A percentile compares a stretch with the other conserved stretches of the same genome.
Conservation (phyloP, 1,139 yeast species). For the Lodderomyces pseudojiufengensis region DNA sequence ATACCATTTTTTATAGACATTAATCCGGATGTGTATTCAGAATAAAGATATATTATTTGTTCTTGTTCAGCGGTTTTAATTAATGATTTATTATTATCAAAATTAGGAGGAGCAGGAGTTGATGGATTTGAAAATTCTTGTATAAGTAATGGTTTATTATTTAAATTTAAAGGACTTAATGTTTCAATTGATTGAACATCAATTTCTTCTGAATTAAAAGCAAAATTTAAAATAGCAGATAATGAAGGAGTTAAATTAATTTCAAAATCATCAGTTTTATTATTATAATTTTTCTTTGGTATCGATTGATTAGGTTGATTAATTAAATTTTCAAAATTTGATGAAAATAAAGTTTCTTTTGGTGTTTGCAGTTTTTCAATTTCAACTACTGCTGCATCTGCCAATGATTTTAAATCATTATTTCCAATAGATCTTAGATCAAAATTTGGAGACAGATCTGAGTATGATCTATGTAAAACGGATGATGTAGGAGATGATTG, state of each 20-base stretch:
- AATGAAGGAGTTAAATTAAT: conserved; percentile 38
- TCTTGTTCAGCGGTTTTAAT: conserved; percentile 24
- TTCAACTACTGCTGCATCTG: conserved; percentile 30
- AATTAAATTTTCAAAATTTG: conserved; percentile 1
- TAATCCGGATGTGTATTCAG: conserved; percentile 54
- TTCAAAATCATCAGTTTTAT: conserved; percentile 12
- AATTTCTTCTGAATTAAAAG: conserved; percentile 35
- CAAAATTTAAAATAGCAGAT: conserved; percentile 41
- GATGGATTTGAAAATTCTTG: conserved; percentile 1
- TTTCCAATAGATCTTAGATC: conserved; percentile 1
- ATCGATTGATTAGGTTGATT: not conserved
- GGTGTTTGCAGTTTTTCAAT: conserved; percentile 20
- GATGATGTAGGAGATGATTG: not conserved
- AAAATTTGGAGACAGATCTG: not conserved
- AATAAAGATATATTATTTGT: conserved; percentile 33
- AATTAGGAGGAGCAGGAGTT: conserved; percentile 1
- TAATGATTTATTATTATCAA: conserved; percentile 3
- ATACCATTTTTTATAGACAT: conserved; percentile 64
- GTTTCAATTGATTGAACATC: conserved; percentile 18
- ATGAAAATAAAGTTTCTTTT: conserved; percentile 1
- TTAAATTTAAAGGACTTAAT: conserved; percentile 31
- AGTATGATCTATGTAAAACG: conserved; percentile 1
- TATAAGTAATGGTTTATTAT: conserved; percentile 3
- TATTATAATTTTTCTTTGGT: not conserved
- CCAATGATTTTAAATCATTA: conserved; percentile 23